Evolutionary conservation across 805 yeast species (phyloP).

Genomic region (Pichia scutulata): DNA sequence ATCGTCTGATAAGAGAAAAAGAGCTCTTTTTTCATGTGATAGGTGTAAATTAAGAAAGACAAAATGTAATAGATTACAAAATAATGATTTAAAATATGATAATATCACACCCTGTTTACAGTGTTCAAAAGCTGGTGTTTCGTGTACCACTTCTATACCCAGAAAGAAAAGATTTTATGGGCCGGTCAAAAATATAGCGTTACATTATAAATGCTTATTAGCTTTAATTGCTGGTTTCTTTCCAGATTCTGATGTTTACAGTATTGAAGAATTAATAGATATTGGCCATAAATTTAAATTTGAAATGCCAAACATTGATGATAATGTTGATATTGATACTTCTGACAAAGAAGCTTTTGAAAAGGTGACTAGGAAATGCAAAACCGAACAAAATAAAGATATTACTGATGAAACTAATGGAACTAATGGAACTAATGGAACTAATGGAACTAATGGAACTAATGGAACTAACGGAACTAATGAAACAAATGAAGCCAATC

Average conservation of each 20-base stretch:
- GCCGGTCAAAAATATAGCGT: conserved; percentile 34
- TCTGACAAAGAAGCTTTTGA: conserved; percentile 5
- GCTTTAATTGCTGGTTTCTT: conserved; percentile 33
- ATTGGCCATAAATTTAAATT: conserved; percentile 29
- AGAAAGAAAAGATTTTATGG: conserved; percentile 36
- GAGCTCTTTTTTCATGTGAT: conserved; percentile 40
- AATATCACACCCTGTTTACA: conserved; percentile 33
- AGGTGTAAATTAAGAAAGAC: conserved; percentile 38
- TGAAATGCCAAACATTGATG: conserved; percentile 29
- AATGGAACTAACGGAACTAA: too few species aligned
- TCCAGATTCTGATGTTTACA: conserved; percentile 38
- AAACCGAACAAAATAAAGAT: background rate
- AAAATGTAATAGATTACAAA: conserved; percentile 32
- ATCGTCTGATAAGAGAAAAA: conserved; percentile 30
- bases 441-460: too few species aligned
- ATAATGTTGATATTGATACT: conserved; percentile 8
- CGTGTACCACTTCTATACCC: conserved; percentile 36
- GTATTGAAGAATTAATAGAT: conserved; percentile 34
- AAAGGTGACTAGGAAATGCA: background rate
- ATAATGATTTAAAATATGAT: conserved; percentile 29
- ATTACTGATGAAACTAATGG: background rate
- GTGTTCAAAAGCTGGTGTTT: conserved; percentile 31
- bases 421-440: too few species aligned
- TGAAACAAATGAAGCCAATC: too few species aligned
- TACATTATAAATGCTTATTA: conserved; percentile 36